These are phyloP conservation scores for Penicillium olsonii DNA, from an alignment of 2,329 filamentous ascomycete genomes.

Conservation along the genomic window DNA sequence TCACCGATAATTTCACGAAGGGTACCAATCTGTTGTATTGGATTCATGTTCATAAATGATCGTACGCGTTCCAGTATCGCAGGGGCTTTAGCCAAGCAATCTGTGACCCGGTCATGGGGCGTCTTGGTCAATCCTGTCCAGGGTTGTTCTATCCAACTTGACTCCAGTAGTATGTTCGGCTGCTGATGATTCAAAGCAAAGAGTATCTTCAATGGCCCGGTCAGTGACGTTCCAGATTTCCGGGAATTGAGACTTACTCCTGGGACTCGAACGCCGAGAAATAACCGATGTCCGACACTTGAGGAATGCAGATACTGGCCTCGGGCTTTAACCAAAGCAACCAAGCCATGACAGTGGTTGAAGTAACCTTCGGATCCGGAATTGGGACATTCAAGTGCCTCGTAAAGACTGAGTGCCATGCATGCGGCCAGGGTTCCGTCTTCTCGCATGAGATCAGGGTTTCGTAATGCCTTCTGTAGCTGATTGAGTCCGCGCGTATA, in stretches of 20 bases:
- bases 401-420: conserved; percentile 39
- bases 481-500: conserved; percentile 39
- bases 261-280: conserved; percentile 30
- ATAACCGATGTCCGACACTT: conserved; percentile 36
- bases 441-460: conserved; percentile 31
- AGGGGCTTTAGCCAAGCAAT: conserved; percentile 31
- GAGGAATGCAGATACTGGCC: conserved; percentile 34
- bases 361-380: conserved; percentile 31
- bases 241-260: background rate
- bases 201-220: background rate
- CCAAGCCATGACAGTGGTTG: conserved; percentile 34
- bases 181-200: background rate
- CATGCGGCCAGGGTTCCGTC: conserved; percentile 41
- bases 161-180: conserved; percentile 5
- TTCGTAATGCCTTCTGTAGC: conserved; percentile 38
- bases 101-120: conserved; percentile 29
- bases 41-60: conserved; percentile 3
- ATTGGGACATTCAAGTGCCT: conserved; percentile 38
- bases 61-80: conserved; percentile 23
- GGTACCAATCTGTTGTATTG: background rate
- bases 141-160: conserved; percentile 34
- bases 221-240: background rate
- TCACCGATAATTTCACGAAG: background rate
- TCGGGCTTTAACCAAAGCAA: conserved; percentile 34
- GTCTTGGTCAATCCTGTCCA: conserved; percentile 31